Conservation (phyloP, 2,329 filamentous ascomycete species). For the Aspergillus pseudotamarii region DNA sequence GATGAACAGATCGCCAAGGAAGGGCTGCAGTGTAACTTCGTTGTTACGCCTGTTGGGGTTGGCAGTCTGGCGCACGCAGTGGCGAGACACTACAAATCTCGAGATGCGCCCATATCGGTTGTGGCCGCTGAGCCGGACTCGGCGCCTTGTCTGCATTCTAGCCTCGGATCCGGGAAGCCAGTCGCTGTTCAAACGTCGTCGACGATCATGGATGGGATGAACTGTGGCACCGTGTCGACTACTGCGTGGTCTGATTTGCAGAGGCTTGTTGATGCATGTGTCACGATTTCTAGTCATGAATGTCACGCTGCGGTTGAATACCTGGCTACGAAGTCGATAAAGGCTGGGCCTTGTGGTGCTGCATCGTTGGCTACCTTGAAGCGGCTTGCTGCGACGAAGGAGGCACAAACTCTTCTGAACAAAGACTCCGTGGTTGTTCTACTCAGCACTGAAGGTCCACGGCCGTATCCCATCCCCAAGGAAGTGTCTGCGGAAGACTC, state of each 20-base stretch:
- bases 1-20: constrained; percentile 61
- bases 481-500: constrained; percentile 48
- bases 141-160: constrained; percentile 57
- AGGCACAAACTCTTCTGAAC: constrained; percentile 39
- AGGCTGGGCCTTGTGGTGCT: constrained; percentile 65
- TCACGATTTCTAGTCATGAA: constrained; percentile 65
- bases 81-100: constrained; percentile 63
- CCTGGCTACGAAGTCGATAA: constrained; percentile 52
- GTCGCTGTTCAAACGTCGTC: constrained; percentile 57
- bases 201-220: constrained; percentile 75
- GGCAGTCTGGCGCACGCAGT: constrained; percentile 74
- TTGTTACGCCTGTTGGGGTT: constrained; percentile 70
- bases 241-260: constrained; percentile 66
- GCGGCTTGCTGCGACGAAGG: constrained; percentile 41
- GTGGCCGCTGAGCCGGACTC: constrained; percentile 71
- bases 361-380: constrained; percentile 59
- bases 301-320: constrained; percentile 61
- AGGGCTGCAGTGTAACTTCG: constrained; percentile 48
- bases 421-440: constrained; percentile 63
- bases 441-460: constrained; percentile 66
- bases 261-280: constrained; percentile 61
- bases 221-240: constrained; percentile 69
- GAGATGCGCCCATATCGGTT: constrained; percentile 44
- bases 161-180: constrained; percentile 51
- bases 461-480: constrained; percentile 55